Evolutionary conservation across 331 rosid species (phyloP), one percentile per base, ranked within the genome.

Genomic region (Quercus tomentella): DNA sequence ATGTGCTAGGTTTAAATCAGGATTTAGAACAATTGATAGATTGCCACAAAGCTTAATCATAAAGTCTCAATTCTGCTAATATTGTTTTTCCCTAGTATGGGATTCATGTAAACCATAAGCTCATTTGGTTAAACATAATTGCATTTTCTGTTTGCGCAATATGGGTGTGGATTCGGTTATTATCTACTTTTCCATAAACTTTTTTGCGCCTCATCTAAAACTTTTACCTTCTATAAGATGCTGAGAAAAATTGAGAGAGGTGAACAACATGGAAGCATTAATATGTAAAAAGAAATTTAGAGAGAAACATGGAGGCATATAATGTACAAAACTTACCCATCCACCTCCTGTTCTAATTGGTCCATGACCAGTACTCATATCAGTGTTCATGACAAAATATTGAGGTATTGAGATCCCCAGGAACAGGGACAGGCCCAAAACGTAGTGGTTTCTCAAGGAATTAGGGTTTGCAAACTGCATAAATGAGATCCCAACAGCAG

Each of bases 321-420:
- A 8, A 15, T 62, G 45, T 10, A 11, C 1, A 68, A 11, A 41
- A 77, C 92, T 85, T 78, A 87, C 92, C 92, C 92, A 89, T 78
- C 86, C 79, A 55, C 85, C 86, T 0, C 74, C 85, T 52, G 91
- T 87, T 81, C 70, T 75, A 22, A 89, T 86, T 1, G 89, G 92
- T 61, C 99, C 99, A 52, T 86, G 88, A 55, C 99, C 99, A 66
- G n/a, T 67, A 35, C 85, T 90, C 14, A 79, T 80, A 25, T 89
- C 18, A 2, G 97, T 89, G 88, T 80, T 86, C 52, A 51, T 82
- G 74, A 88, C 74, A 18, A 96, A 96, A 74, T 96, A 96, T 84
- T 96, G 99, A 68, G 98, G 84, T 79, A 96, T 90, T 43, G 98
- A 96, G 23, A 93, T 90, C 55, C 92, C 93, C 22, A 96, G 97